Evolutionary conservation across 495 filamentous ascomycete species (phyloP).

Genomic region (Penicillium pancosmium): DNA sequence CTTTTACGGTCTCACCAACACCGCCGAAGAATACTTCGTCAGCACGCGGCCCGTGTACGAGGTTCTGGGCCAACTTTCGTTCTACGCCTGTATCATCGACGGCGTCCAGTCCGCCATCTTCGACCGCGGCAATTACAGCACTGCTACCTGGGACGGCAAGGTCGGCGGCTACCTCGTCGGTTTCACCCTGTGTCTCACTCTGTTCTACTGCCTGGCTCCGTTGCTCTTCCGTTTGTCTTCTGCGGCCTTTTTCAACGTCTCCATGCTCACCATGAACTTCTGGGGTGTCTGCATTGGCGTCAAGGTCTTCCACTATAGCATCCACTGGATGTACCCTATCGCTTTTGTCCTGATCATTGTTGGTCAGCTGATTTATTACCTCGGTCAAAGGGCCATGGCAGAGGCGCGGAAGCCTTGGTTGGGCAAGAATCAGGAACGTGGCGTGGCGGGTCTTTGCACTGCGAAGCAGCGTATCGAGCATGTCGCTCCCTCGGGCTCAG

Average conservation of each 20-base stretch:
- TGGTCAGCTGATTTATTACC: slow-evolving; percentile 81
- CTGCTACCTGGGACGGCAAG: slow-evolving; percentile 64
- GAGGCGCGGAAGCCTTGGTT: slow-evolving; percentile 96
- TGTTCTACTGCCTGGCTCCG: slow-evolving; percentile 89
- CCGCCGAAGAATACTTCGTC: slow-evolving; percentile 91
- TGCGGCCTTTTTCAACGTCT: slow-evolving; percentile 97
- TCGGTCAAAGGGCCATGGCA: slow-evolving; percentile 73
- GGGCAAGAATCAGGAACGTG: slow-evolving; percentile 78
- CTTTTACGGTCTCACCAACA: slow-evolving; percentile 90
- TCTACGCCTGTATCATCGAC: slow-evolving; percentile 91
- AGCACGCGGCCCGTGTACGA: slow-evolving; percentile 86
- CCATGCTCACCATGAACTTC: slow-evolving; percentile 91
- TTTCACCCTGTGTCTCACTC: slow-evolving; percentile 76
- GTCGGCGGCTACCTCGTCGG: slow-evolving; percentile 83
- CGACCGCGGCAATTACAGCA: slow-evolving; percentile 71
- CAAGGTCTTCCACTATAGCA: slow-evolving; percentile 74
- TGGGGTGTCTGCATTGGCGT: slow-evolving; percentile 94
- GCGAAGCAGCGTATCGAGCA: slow-evolving; percentile 75
- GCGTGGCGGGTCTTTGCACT: slow-evolving; percentile 81
- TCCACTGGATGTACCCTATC: slow-evolving; percentile 93
- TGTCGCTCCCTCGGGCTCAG: slow-evolving; percentile 14
- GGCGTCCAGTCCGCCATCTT: slow-evolving; percentile 89
- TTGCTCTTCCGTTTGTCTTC: slow-evolving; percentile 83
- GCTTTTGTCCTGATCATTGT: slow-evolving; percentile 90
- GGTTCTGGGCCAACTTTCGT: slow-evolving; percentile 85